These are phyloP conservation scores for Arachnomyces sp. DNA, from an alignment of 2,329 filamentous ascomycete genomes.

Conservation along the genomic window DNA sequence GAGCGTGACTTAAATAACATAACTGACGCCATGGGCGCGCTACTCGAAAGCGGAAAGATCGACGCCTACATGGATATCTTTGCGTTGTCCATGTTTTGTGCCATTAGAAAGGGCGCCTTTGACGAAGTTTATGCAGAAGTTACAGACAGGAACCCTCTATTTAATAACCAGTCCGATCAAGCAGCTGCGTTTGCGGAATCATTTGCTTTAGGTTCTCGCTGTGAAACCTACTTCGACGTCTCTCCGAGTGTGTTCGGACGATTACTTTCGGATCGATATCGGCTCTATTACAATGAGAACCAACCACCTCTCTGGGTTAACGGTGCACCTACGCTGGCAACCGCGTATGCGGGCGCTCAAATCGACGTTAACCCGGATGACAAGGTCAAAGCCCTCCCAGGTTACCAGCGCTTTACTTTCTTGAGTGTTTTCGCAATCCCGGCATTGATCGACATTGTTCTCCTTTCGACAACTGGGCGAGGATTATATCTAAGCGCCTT, in stretches of 20 bases:
- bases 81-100: slow-evolving; percentile 51
- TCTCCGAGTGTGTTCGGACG: slow-evolving; percentile 43
- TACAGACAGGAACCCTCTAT: slow-evolving; percentile 54
- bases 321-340: slow-evolving; percentile 43
- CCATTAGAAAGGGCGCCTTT: slow-evolving; percentile 48
- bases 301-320: slow-evolving; percentile 46
- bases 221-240: slow-evolving; percentile 56
- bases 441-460: slow-evolving; percentile 53
- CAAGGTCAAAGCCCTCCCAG: slow-evolving; percentile 36
- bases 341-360: slow-evolving; percentile 46
- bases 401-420: slow-evolving; percentile 48
- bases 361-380: slow-evolving; percentile 46
- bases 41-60: slow-evolving; percentile 26
- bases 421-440: slow-evolving; percentile 57
- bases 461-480: slow-evolving; percentile 52
- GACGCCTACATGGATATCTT: slow-evolving; percentile 48
- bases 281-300: slow-evolving; percentile 38
- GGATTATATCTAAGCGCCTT: slow-evolving; percentile 54
- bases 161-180: slow-evolving; percentile 55
- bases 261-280: slow-evolving; percentile 34
- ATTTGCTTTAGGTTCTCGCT: slow-evolving; percentile 56
- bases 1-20: slow-evolving; percentile 31
- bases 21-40: slow-evolving; percentile 28
- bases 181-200: slow-evolving; percentile 58
- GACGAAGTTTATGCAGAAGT: slow-evolving; percentile 59